phyloP scores from a whole-genome alignment of 2,329 filamentous ascomycete genomes.

The Aspergillus novofumigatus region DNA sequence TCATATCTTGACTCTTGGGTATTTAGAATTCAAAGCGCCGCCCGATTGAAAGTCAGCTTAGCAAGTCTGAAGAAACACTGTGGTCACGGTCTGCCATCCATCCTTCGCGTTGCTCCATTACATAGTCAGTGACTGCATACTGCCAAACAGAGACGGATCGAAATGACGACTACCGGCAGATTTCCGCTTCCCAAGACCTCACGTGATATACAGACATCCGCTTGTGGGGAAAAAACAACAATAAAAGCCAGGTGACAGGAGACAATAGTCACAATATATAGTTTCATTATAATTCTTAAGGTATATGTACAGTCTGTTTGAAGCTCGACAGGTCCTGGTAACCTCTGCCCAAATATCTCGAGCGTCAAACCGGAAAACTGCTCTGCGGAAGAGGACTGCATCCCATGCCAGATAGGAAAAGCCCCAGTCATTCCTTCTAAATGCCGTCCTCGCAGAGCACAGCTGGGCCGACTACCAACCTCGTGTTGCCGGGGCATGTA shows the following conservation, averaged over 20 bases:
- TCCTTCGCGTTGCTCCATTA: background rate
- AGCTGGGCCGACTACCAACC: background rate
- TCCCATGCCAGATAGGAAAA: background rate
- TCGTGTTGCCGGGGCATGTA: background rate
- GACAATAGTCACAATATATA: background rate
- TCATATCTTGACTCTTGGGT: constrained; percentile 11
- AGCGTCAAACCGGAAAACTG: background rate
- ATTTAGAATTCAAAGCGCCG: background rate
- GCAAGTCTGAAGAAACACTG: background rate
- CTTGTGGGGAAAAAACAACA: background rate
- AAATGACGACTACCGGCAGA: background rate
- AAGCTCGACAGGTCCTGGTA: background rate
- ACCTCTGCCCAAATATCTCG: background rate
- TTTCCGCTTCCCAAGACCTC: background rate
- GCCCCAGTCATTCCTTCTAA: background rate
- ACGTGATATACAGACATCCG: background rate
- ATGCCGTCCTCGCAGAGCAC: background rate
- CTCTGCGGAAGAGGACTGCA: background rate
- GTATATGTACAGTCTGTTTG: background rate
- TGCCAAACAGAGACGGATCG: background rate
- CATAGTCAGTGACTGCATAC: background rate
- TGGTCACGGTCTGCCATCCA: background rate
- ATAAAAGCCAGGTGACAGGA: background rate
- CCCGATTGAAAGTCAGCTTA: background rate
- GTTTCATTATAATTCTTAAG: background rate